Evolutionary conservation across 2,329 filamentous ascomycete species (phyloP).

Genomic region (Fusarium sp.): DNA sequence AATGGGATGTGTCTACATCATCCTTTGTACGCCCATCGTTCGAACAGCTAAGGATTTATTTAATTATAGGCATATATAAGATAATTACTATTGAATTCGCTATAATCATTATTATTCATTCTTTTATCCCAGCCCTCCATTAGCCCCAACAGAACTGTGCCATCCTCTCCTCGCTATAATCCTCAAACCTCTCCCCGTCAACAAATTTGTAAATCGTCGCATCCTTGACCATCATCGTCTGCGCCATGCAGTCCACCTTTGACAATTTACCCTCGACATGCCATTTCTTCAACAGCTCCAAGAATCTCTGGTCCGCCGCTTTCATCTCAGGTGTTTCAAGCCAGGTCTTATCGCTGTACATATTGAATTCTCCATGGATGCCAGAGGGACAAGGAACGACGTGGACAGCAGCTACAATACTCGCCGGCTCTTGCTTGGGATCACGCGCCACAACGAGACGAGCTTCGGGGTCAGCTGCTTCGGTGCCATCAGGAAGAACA

Average conservation of each 20-base stretch:
- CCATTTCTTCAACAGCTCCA: neutral
- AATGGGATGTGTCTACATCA: too few species aligned
- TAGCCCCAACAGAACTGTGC: neutral
- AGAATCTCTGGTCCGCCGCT: neutral
- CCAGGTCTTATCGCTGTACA: neutral
- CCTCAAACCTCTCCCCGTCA: slow-evolving; percentile 9
- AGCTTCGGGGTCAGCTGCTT: neutral
- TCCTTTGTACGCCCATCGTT: too few species aligned
- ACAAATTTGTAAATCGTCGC: slow-evolving; percentile 12
- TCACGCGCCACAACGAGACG: slow-evolving; percentile 1
- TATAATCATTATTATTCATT: too few species aligned
- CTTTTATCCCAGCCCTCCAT: neutral
- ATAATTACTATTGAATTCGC: too few species aligned
- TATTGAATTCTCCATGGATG: neutral
- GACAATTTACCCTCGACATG: neutral
- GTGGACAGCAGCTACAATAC: neutral
- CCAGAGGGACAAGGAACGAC: neutral
- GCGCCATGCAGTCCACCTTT: neutral
- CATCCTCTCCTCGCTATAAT: slow-evolving; percentile 13
- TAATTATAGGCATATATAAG: too few species aligned
- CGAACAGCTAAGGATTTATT: too few species aligned
- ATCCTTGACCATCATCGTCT: slow-evolving; percentile 1
- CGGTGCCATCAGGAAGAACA: neutral
- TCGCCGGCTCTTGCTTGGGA: neutral
- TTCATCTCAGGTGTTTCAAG: neutral